A percentile compares a stretch with the other conserved stretches of the same genome.
Conservation (phyloP, 805 yeast species). For the Cyberlindnera lachancei region DNA sequence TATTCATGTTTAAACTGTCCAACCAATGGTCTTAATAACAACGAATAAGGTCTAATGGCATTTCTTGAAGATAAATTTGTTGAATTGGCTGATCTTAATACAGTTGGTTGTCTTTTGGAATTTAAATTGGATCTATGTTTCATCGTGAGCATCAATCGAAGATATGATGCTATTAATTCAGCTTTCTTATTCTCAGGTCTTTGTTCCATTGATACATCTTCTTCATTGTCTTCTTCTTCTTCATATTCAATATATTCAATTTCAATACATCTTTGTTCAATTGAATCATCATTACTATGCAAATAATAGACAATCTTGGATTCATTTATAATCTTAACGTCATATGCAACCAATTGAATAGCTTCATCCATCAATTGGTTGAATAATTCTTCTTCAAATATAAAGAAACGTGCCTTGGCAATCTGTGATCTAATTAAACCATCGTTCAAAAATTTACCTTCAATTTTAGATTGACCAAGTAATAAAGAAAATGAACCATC, state of each 20-base stretch:
- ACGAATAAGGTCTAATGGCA: constrained; percentile 32
- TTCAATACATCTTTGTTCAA: constrained; percentile 64
- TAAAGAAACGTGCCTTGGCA: constrained; percentile 56
- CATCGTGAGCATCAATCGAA: constrained; percentile 28
- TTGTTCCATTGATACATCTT: constrained; percentile 18
- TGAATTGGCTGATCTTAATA: constrained; percentile 8
- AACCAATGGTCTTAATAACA: constrained; percentile 47
- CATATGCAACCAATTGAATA: constrained; percentile 54
- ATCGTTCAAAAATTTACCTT: constrained; percentile 13
- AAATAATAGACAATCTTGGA: constrained; percentile 61
- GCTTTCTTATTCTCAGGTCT: constrained; percentile 34
- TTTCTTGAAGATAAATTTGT: too few relatives aligned
- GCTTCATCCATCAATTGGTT: constrained; percentile 75
- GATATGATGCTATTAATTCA: constrained; percentile 24
- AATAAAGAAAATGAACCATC: too few relatives aligned
- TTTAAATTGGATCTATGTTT: constrained; percentile 32
- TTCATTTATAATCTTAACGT: constrained; percentile 56
- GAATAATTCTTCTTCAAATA: constrained; percentile 88
- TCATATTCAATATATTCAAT: constrained; percentile 51
- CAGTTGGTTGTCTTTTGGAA: constrained; percentile 17
- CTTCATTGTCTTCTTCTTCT: constrained; percentile 15
- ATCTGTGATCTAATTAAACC: constrained; percentile 48
- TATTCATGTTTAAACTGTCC: constrained; percentile 52
- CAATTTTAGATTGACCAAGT: constrained; percentile 45
- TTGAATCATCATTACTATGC: too few relatives aligned